Base-by-base conservation (phyloP, 1,139 yeast genomes). In the Diutina scorzettiae region DNA sequence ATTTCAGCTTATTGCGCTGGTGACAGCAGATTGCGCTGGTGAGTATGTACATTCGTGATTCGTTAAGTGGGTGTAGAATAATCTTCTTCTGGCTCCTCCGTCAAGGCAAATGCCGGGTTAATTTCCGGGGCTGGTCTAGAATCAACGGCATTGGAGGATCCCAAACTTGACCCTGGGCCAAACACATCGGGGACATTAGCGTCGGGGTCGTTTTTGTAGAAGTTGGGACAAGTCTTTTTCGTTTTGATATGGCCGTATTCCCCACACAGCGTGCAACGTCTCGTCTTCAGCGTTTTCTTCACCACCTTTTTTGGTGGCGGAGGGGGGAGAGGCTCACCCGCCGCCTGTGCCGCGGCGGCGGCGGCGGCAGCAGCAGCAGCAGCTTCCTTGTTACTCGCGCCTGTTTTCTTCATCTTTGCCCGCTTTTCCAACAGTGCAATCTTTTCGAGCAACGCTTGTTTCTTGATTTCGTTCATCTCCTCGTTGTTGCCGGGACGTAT, bases 221-320 rank as follows among this genome's bases (percentile, higher is more conserved):
- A 34, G 20, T 34, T 34, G 28, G 97, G 97, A 61, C 97, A 89
- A 1, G 85, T 64, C 56, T 81, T 81, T 58, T 86, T 87, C 8
- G 97, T 89, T 55, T 94, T 72, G 48, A 89, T 91, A 58, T 91
- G 98, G 0, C 97, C 98, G 52, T 83, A 73, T 3, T 91, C 94
- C 23, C 97, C 97, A 69, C 97, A 91, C 2, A 94, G 82, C 4
- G 94, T 87, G 63, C 97, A 91, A 54, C 86, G 74, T 56, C 97
- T 69, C 6, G 84, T 80, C 1, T 84, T 84, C 44, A 87, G 78
- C 7, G 9, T 11, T 55, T 84, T 85, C 7, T 82, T 83, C 54
- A 80, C 81, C 14, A n/a, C 25, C 12, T 81, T 81, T 30, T 76
- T 73, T 3, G 72, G 71, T 47, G 37, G 25, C 3, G 39, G 27